These are phyloP conservation scores for Tolypocladium guangdongense DNA, from an alignment of 2,329 filamentous ascomycete genomes.

Conservation along the genomic window DNA sequence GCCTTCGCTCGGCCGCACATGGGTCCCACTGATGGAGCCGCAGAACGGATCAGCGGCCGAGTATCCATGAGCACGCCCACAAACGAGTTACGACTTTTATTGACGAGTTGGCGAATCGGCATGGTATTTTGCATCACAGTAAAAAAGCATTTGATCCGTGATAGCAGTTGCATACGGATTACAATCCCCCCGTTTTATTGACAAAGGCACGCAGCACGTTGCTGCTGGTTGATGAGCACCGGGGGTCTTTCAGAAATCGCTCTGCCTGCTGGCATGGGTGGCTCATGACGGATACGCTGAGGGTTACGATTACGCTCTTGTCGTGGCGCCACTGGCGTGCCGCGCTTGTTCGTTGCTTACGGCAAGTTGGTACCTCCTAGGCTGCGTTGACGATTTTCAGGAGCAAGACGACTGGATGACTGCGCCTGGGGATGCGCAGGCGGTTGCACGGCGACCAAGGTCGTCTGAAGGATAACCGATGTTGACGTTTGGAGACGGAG, in stretches of 20 bases:
- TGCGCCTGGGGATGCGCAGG: background rate
- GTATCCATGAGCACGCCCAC: slow-evolving; percentile 17
- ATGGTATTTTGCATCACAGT: slow-evolving; percentile 10
- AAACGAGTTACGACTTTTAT: slow-evolving; percentile 8
- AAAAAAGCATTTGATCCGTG: slow-evolving; percentile 7
- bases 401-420: background rate
- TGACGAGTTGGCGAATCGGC: slow-evolving; percentile 7
- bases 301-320: background rate
- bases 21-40: slow-evolving; percentile 25
- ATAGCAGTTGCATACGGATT: background rate
- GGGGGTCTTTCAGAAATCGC: background rate
- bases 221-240: background rate
- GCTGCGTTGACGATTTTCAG: background rate
- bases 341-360: background rate
- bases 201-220: background rate
- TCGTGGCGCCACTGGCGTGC: background rate
- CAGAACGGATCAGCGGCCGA: slow-evolving; percentile 13
- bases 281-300: background rate
- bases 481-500: background rate
- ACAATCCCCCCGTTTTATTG: background rate
- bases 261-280: background rate
- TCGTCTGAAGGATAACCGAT: background rate
- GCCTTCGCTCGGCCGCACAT: slow-evolving; percentile 32
- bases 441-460: background rate
- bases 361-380: background rate